Evolutionary conservation across 2,329 filamentous ascomycete genomes (phyloP), one percentile per base, ranked within the genome.

Genomic region (Aspergillus clavatus): DNA sequence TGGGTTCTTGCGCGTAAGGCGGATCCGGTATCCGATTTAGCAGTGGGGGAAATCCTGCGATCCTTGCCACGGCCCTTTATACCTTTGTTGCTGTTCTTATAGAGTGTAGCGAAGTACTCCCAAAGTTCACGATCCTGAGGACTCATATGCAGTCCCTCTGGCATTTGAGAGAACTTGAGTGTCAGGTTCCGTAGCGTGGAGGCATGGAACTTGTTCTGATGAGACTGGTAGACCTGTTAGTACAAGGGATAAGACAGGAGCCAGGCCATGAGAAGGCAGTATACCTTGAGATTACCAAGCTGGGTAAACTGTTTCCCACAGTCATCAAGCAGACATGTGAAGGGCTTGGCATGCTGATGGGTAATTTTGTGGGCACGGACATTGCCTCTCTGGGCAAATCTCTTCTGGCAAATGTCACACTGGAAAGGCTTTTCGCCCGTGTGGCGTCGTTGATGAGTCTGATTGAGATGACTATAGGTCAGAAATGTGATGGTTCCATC

Each of bases 81-180:
- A 1, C 93, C 93, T 68, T 95, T 95, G 78, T 97, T 97, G 71
- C 86, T 90, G 71, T 97, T 94, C 74, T 95, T 95, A 77, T 95
- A 96, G n/a, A 95, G 76, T 0, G 78, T 78, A 3, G 83, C 79
- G 62, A 97, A 93, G 70, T 95, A 95, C 55, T 86, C 80, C 74
- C 86, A 89, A 40, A 96, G 74, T 48, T 89, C 84, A 50, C 80
- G 83, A 58, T 96, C 88, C 28, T 83, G 76, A 0, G 78, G 73
- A 8, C 73, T 74, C n/a, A 90, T 80, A 4, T 75, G 71, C 28
- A 84, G 79, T n/a, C 74, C 75, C 42, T 83, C 78, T 27, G 72
- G 69, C 46, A 83, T 73, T 28, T 76, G 75, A 12, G 83, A 79
- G 62, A 95, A 93, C 61, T 84, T 85, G 35, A 72, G 57, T 1